These are phyloP conservation scores for Microcyclospora tardicrescens DNA, from an alignment of 2,329 filamentous ascomycete species.

Conservation along the genomic window DNA sequence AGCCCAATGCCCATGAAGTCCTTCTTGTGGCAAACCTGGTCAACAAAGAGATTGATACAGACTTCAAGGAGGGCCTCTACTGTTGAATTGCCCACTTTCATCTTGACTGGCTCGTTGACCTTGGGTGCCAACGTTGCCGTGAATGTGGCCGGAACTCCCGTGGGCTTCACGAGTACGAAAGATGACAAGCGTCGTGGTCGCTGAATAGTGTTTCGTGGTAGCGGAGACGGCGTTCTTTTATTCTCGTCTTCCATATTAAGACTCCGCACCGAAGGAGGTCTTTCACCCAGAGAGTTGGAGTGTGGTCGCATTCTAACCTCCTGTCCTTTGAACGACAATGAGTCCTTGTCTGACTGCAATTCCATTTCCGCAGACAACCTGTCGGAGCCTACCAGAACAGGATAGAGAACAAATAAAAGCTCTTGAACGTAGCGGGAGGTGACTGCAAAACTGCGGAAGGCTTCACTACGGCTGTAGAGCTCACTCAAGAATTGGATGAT, in stretches of 20 bases:
- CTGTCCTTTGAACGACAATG: slow-evolving; percentile 71
- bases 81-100: slow-evolving; percentile 52
- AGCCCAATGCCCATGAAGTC: slow-evolving; percentile 82
- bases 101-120: slow-evolving; percentile 36
- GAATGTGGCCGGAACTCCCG: slow-evolving; percentile 49
- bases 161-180: slow-evolving; percentile 64
- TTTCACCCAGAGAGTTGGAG: slow-evolving; percentile 44
- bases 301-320: slow-evolving; percentile 73
- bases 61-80: slow-evolving; percentile 68
- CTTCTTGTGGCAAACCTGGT: slow-evolving; percentile 73
- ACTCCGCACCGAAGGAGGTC: slow-evolving; percentile 59
- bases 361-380: slow-evolving; percentile 73
- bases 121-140: slow-evolving; percentile 47
- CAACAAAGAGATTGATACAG: slow-evolving; percentile 65
- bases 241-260: slow-evolving; percentile 39
- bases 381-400: slow-evolving; percentile 76
- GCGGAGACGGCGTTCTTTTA: slow-evolving; percentile 21
- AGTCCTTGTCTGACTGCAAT: slow-evolving; percentile 68
- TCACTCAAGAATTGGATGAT: slow-evolving; percentile 69
- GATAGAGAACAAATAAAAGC: slow-evolving; percentile 69
- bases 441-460: slow-evolving; percentile 72
- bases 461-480: slow-evolving; percentile 59
- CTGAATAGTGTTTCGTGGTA: slow-evolving; percentile 36
- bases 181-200: slow-evolving; percentile 72
- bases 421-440: slow-evolving; percentile 71